phyloP scores from a whole-genome alignment of 257 asterid genomes.

The Solanum bulbocastanum region DNA sequence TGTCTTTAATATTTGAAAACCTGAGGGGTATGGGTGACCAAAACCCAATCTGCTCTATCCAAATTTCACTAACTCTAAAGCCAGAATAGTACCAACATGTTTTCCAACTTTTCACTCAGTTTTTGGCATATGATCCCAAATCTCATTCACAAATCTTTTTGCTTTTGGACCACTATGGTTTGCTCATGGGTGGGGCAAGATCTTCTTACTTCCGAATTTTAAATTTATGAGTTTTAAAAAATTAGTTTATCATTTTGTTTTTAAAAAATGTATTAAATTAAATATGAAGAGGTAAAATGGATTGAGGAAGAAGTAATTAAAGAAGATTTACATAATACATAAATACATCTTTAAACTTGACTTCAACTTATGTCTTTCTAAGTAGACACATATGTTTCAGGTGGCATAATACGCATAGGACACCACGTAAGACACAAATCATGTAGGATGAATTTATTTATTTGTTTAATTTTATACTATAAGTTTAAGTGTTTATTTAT shows the following conservation, averaged over 20 bases:
- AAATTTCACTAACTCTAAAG: not conserved
- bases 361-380: no score
- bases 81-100: not conserved
- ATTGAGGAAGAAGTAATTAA: no score
- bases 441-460: no score
- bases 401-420: no score
- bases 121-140: not conserved
- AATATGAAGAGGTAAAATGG: no score
- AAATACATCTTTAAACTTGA: no score
- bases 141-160: not conserved
- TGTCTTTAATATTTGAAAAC: not conserved
- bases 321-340: no score
- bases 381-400: fast-evolving
- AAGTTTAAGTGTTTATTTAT: no score
- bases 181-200: not conserved
- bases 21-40: not conserved
- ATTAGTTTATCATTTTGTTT: no score
- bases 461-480: no score
- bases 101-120: not conserved
- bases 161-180: not conserved
- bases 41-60: not conserved
- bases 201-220: not conserved
- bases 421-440: no score
- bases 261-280: no score
- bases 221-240: not conserved